Percentiles rank a stretch among this genome's conserved stretches.
Evolutionary conservation across 1,284 basidiomycete species (phyloP).

Genomic region (Sanghuangporus sanghuang): DNA sequence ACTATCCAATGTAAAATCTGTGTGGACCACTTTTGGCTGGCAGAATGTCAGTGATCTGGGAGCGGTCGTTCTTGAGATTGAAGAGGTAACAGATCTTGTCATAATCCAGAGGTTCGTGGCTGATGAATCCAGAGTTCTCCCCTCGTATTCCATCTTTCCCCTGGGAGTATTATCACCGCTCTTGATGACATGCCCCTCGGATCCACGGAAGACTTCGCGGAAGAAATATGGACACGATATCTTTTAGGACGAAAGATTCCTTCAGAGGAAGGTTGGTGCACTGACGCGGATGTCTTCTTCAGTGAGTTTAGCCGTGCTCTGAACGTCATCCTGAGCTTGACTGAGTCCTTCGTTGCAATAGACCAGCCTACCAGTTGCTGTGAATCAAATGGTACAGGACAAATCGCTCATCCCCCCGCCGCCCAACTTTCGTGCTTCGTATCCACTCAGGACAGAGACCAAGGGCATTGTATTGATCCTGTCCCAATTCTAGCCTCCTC

Average conservation of each 20-base stretch:
- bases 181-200: conserved; percentile 51
- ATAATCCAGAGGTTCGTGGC: not conserved
- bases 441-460: conserved; percentile 18
- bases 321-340: not conserved
- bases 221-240: conserved; percentile 45
- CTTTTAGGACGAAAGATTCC: conserved; percentile 27
- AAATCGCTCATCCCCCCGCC: conserved; percentile 5
- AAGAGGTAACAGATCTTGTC: conserved; percentile 30
- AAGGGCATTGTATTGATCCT: conserved; percentile 48
- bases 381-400: conserved; percentile 17
- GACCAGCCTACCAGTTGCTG: conserved; percentile 20
- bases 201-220: conserved; percentile 17
- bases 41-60: conserved; percentile 44
- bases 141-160: conserved; percentile 42
- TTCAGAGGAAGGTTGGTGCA: conserved; percentile 54
- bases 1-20: conserved; percentile 24
- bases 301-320: conserved; percentile 22
- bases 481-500: conserved; percentile 39
- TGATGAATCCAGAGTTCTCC: conserved; percentile 44
- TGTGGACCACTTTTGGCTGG: conserved; percentile 42
- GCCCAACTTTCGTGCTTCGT: conserved; percentile 41
- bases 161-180: conserved; percentile 48
- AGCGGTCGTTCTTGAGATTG: conserved; percentile 45
- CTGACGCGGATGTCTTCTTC: conserved; percentile 30
- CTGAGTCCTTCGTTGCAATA: conserved; percentile 6